Percentiles rank a stretch among this genome's conserved stretches.
Evolutionary conservation across 495 filamentous ascomycete species (phyloP).

Genomic region (Elasticomyces elasticus): DNA sequence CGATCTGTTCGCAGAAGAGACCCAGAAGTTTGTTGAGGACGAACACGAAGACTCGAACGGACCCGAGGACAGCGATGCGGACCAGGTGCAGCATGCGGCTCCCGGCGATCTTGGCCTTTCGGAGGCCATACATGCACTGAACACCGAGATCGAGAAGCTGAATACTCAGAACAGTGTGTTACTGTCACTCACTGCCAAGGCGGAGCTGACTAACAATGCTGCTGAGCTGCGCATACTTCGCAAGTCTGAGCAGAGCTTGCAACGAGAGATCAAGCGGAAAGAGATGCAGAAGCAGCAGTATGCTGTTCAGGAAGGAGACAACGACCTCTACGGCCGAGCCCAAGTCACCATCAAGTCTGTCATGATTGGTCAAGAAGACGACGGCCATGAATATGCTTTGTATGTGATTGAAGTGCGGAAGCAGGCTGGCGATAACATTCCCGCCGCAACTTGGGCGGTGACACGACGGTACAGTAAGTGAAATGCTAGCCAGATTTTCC

Average conservation of each 20-base stretch:
- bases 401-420: conserved; percentile 89
- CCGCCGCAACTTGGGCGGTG: conserved; percentile 37
- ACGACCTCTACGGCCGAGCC: conserved; percentile 88
- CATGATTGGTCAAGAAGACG: conserved; percentile 81
- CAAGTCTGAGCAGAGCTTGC: conserved; percentile 87
- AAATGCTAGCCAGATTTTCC: no score
- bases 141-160: conserved; percentile 81
- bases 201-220: conserved; percentile 91
- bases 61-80: conserved; percentile 41
- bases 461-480: conserved; percentile 65
- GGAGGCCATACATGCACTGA: conserved; percentile 79
- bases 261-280: conserved; percentile 84
- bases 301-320: conserved; percentile 94
- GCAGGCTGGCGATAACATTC: conserved; percentile 59
- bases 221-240: conserved; percentile 84
- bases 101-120: conserved; percentile 90
- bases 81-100: conserved; percentile 87
- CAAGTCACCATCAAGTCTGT: conserved; percentile 82
- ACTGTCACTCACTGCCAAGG: conserved; percentile 83
- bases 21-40: conserved; percentile 75
- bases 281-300: conserved; percentile 96
- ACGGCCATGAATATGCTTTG: conserved; percentile 85
- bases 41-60: conserved; percentile 66
- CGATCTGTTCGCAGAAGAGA: conserved; percentile 86
- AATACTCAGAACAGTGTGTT: conserved; percentile 80